Base-by-base conservation (phyloP, 805 yeast genomes). In the Wickerhamomyces queroliae region DNA sequence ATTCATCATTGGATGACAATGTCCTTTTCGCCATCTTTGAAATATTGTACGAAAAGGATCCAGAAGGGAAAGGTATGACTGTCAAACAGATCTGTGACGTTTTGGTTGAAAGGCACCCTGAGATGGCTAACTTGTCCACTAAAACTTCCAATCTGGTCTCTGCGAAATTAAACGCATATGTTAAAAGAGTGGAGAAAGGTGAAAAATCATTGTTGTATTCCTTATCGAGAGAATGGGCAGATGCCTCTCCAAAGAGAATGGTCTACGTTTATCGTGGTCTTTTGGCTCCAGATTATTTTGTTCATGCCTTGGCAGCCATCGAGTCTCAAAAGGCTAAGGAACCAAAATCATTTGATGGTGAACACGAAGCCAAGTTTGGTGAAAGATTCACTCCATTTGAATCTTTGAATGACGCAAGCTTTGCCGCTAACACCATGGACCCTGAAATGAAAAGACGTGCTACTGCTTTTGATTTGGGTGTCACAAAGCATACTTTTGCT, bases 161-260 rank as follows among this genome's bases (percentile, higher is more conserved):
- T 48, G 95, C 95, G 16, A 85, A 85, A 57, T 66, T 85, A 49
- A 85, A 85, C 57, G 93, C 93, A 16, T 85, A 85, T 55, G 93
- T 85, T 35, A 85, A 85, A 57, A 74, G 90, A 52, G 84, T 85
- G 23, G 95, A 85, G 56, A 84, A 84, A 55, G 93, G 93, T 48
- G 95, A 85, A 57, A 70, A 78, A 45, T 72, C 77, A 32, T 68
- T 85, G 52, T 73, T 74, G 41, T 85, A 85, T 59, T 87, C 91
- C 16, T 63, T 85, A 32, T 80, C 88, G 1, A 75, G 95, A 63
- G 93, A 85, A 59, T 85, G 95, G 95, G 91, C 95, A 3, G 91
- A 84, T 59, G 88, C 91, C 15, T 79, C 88, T 2, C 95, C 95
- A 37, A 81, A 85, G 54, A 72, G 95, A 66, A 85, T 85, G 95